Evolutionary conservation across 2,329 filamentous ascomycete species (phyloP).

Genomic region (Epicoccum sorghinum): DNA sequence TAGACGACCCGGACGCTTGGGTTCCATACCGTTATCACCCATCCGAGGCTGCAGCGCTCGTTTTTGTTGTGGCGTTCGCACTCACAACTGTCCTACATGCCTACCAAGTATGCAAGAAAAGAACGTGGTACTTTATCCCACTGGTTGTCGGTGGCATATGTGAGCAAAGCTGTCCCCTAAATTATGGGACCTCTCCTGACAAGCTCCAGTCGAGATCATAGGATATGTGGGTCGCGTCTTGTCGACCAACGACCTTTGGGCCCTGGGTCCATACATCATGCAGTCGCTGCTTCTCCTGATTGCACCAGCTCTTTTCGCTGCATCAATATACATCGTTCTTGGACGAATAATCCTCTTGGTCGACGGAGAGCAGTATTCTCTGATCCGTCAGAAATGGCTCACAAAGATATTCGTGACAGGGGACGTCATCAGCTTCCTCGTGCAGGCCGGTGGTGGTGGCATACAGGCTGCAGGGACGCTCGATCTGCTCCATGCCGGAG

Average conservation of each 20-base stretch:
- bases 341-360: conserved; percentile 52
- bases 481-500: neutral
- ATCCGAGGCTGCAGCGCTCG: conserved; percentile 52
- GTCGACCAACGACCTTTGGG: conserved; percentile 39
- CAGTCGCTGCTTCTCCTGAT: conserved; percentile 53
- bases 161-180: neutral
- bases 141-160: conserved; percentile 57
- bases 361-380: conserved; percentile 46
- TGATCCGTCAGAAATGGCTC: conserved; percentile 49
- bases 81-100: conserved; percentile 49
- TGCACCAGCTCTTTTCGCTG: conserved; percentile 55
- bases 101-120: conserved; percentile 49
- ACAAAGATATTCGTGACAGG: conserved; percentile 55
- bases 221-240: conserved; percentile 56
- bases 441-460: conserved; percentile 49
- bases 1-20: conserved; percentile 41
- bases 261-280: conserved; percentile 50
- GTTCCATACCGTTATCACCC: conserved; percentile 50
- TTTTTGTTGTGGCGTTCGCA: conserved; percentile 57
- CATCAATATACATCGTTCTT: conserved; percentile 56
- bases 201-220: conserved; percentile 50
- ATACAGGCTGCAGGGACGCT: conserved; percentile 23
- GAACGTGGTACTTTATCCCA: conserved; percentile 59
- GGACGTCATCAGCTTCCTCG: conserved; percentile 54
- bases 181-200: neutral